These are phyloP conservation scores for Citrus australasica DNA, from an alignment of 345 rosid genomes.

Conservation along the genomic window DNA sequence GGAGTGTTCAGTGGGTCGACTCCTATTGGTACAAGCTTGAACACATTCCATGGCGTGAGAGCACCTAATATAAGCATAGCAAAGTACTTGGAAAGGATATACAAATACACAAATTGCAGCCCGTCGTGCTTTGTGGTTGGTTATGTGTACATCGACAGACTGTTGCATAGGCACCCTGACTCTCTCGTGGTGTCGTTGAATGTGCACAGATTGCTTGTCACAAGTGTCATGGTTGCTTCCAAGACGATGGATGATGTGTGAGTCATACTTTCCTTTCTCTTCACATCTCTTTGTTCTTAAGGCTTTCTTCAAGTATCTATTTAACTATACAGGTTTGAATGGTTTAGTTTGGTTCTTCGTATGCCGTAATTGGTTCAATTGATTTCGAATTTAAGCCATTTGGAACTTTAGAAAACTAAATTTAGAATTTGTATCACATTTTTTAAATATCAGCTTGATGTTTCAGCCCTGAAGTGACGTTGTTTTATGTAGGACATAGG, in stretches of 20 bases:
- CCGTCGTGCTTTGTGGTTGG: slow-evolving; percentile 90
- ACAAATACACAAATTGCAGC: slow-evolving; percentile 78
- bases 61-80: slow-evolving; percentile 73
- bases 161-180: slow-evolving; percentile 67
- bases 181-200: slow-evolving; percentile 70
- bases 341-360: neutral
- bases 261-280: slow-evolving; percentile 29
- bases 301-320: neutral
- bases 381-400: neutral
- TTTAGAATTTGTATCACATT: neutral
- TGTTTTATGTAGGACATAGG: neutral
- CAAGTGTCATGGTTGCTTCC: slow-evolving; percentile 87
- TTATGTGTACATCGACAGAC: slow-evolving; percentile 70
- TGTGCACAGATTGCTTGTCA: slow-evolving; percentile 78
- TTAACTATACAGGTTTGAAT: neutral
- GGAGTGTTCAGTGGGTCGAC: slow-evolving; percentile 6
- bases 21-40: slow-evolving; percentile 53
- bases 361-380: neutral
- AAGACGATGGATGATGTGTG: slow-evolving; percentile 90
- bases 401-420: neutral
- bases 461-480: neutral
- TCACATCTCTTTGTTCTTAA: neutral
- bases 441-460: neutral
- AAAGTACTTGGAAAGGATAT: slow-evolving; percentile 83
- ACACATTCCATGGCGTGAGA: slow-evolving; percentile 72